Evolutionary conservation across 2,329 filamentous ascomycete species (phyloP).

Genomic region (Pseudocercospora fijiensis): DNA sequence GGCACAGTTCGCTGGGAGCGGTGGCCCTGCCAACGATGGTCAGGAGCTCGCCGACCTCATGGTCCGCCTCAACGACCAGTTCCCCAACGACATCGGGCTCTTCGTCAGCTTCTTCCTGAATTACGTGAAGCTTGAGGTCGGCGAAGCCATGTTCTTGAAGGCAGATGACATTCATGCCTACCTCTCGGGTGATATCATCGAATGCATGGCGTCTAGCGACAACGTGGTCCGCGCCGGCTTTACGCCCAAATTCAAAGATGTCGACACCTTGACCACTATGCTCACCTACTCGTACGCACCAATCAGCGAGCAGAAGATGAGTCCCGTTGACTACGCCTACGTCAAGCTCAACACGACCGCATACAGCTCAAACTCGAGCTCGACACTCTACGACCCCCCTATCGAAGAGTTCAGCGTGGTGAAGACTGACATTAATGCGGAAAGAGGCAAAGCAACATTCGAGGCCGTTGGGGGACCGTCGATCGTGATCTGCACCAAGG

Average conservation of each 20-base stretch:
- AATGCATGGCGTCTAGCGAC: slow-evolving; percentile 99
- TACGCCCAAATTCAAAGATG: slow-evolving; percentile 98
- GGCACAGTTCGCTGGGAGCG: slow-evolving; percentile 70
- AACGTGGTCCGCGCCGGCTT: slow-evolving; percentile 97
- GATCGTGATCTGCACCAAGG: slow-evolving; percentile 85
- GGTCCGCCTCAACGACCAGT: slow-evolving; percentile 73
- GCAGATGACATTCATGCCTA: slow-evolving; percentile 98
- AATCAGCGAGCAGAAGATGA: slow-evolving; percentile 92
- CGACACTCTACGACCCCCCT: slow-evolving; percentile 83
- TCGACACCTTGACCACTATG: slow-evolving; percentile 82
- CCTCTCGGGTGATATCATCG: slow-evolving; percentile 88
- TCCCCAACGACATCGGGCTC: slow-evolving; percentile 84
- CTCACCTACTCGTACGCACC: slow-evolving; percentile 94
- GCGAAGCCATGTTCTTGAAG: slow-evolving; percentile 92
- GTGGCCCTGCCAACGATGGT: slow-evolving; percentile 66
- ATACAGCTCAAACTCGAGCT: slow-evolving; percentile 73
- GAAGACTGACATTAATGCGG: slow-evolving; percentile 68
- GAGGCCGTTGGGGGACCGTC: slow-evolving; percentile 84
- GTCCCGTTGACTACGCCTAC: slow-evolving; percentile 80
- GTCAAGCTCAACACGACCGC: slow-evolving; percentile 75
- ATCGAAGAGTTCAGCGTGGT: slow-evolving; percentile 96
- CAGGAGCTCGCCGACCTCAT: slow-evolving; percentile 75
- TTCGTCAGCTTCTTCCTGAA: slow-evolving; percentile 98
- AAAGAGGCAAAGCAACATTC: slow-evolving; percentile 80
- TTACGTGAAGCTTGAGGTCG: slow-evolving; percentile 80